These are phyloP conservation scores for Platanthera zijinensis DNA, from an alignment of 106 monocot genomes.

Conservation along the genomic window DNA sequence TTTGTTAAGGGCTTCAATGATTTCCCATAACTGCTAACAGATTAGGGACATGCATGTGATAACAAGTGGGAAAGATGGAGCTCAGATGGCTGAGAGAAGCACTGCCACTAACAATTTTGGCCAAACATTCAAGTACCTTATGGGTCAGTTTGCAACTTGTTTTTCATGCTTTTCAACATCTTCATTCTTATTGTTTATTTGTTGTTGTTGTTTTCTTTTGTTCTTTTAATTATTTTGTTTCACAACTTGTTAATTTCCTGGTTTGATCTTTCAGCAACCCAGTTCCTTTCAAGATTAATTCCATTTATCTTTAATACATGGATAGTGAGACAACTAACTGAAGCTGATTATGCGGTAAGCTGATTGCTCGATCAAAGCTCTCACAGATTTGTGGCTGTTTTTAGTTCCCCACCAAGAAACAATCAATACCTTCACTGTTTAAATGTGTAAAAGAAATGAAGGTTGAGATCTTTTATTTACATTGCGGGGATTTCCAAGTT, in stretches of 20 bases:
- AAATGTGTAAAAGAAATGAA: background rate
- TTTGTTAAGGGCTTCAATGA: background rate
- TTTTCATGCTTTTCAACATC: background rate
- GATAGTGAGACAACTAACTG: slow-evolving; percentile 72
- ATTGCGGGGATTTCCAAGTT: background rate
- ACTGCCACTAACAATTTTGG: slow-evolving; percentile 13
- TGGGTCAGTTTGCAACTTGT: slow-evolving; percentile 23
- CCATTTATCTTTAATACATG: slow-evolving; percentile 78
- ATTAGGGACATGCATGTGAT: slow-evolving; percentile 7
- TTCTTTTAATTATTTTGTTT: background rate
- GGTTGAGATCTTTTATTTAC: background rate
- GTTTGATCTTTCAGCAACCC: slow-evolving; percentile 42
- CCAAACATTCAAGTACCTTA: slow-evolving; percentile 47
- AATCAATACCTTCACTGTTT: background rate
- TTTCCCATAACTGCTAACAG: background rate
- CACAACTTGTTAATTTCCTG: background rate
- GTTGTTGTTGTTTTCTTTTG: background rate
- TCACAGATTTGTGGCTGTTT: background rate
- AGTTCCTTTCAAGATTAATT: slow-evolving; percentile 73
- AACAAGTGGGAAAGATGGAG: background rate
- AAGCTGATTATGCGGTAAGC: slow-evolving; percentile 60
- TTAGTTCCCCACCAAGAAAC: background rate
- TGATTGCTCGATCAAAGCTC: slow-evolving; percentile 4
- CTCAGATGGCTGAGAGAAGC: background rate
- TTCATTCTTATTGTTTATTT: too few relatives aligned